A percentile compares a stretch with the other conserved stretches of the same genome.
Evolutionary conservation across 1,284 basidiomycete genomes (phyloP).

Genomic region (Mycena citricolor): DNA sequence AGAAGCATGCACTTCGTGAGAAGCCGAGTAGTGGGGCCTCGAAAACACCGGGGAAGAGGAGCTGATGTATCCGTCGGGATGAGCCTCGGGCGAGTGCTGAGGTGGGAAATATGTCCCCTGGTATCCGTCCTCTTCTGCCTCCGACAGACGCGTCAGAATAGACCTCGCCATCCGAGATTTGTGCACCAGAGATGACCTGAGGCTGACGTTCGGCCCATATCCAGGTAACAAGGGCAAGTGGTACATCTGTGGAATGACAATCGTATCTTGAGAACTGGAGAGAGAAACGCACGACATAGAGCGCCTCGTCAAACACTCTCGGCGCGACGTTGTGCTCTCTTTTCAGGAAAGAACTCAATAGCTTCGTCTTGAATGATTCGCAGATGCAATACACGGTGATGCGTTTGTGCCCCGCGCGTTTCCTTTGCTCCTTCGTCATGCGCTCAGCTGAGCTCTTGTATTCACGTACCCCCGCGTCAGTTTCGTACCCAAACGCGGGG

Average conservation of each 20-base stretch:
- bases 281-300: constrained; percentile 74
- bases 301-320: constrained; percentile 88
- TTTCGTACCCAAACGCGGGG: constrained; percentile 60
- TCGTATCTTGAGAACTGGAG: constrained; percentile 5
- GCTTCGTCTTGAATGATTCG: constrained; percentile 79
- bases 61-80: constrained; percentile 55
- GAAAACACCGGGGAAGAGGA: constrained; percentile 44
- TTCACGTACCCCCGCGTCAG: constrained; percentile 63
- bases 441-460: constrained; percentile 79
- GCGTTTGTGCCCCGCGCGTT: constrained; percentile 73
- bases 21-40: constrained; percentile 22
- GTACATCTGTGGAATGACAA: constrained; percentile 63
- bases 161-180: constrained; percentile 59
- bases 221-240: constrained; percentile 90
- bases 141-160: constrained; percentile 68
- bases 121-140: constrained; percentile 89
- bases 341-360: constrained; percentile 82
- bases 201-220: constrained; percentile 81
- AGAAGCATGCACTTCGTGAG: constrained; percentile 15
- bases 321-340: constrained; percentile 92
- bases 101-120: constrained; percentile 76
- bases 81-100: constrained; percentile 31
- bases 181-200: constrained; percentile 78
- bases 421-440: constrained; percentile 75
- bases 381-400: constrained; percentile 89